phyloP scores from a whole-genome alignment of 2,329 filamentous ascomycete genomes.

The Cladophialophora bantiana region DNA sequence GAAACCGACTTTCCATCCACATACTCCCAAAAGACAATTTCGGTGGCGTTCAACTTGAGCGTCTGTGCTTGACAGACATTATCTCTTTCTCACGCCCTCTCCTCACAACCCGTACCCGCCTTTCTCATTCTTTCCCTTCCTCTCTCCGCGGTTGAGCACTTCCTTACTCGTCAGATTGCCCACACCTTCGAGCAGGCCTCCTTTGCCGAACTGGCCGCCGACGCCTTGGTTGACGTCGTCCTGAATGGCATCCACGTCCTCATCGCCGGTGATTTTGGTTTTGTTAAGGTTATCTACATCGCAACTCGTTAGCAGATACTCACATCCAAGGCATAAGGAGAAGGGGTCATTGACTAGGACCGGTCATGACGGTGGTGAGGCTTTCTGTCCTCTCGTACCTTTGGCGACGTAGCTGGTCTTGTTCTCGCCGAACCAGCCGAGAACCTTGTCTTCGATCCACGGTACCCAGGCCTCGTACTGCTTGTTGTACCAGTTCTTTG shows the following conservation, averaged over 20 bases:
- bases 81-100: not conserved
- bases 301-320: not conserved
- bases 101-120: constrained; percentile 44
- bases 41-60: not conserved
- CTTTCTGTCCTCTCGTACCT: constrained; percentile 56
- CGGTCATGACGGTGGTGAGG: not conserved
- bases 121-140: constrained; percentile 60
- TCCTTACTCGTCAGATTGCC: constrained; percentile 43
- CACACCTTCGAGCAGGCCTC: constrained; percentile 59
- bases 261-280: constrained; percentile 72
- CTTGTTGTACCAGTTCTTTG: constrained; percentile 70
- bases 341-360: not conserved
- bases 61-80: not conserved
- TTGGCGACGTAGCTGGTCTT: constrained; percentile 75
- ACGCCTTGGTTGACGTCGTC: constrained; percentile 70
- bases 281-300: constrained; percentile 69
- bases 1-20: not conserved
- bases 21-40: not conserved
- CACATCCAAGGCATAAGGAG: not conserved
- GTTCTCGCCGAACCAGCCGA: constrained; percentile 77
- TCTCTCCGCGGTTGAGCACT: constrained; percentile 40
- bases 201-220: constrained; percentile 70
- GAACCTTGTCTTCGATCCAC: constrained; percentile 76
- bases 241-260: constrained; percentile 72
- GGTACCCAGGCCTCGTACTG: constrained; percentile 79